A percentile compares a stretch with the other conserved stretches of the same genome.
Evolutionary conservation across 371 early-diverging fungal species (phyloP).

Genomic region (Entomophthora muscae): DNA sequence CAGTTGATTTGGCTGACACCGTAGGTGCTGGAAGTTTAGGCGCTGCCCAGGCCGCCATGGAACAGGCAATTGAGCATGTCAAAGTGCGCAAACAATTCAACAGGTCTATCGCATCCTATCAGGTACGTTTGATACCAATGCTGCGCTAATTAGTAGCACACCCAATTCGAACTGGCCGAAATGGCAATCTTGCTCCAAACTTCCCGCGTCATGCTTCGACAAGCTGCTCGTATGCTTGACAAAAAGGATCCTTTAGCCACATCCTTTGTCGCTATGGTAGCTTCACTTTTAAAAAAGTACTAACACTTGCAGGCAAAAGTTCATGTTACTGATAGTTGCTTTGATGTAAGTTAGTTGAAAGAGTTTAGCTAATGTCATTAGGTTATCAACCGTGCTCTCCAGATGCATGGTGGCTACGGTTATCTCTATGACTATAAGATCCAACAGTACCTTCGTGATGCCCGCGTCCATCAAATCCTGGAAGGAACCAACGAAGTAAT

Average conservation of each 20-base stretch:
- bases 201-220: constrained; percentile 31
- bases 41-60: constrained; percentile 35
- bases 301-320: constrained; percentile 29
- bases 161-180: constrained; percentile 39
- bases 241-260: constrained; percentile 17
- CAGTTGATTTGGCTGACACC: not conserved
- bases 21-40: constrained; percentile 34
- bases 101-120: constrained; percentile 22
- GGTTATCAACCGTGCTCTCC: constrained; percentile 22
- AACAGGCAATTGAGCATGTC: constrained; percentile 28
- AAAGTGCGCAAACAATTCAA: constrained; percentile 36
- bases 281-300: not conserved
- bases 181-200: constrained; percentile 29
- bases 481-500: constrained; percentile 44
- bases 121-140: constrained; percentile 7
- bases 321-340: constrained; percentile 33
- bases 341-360: too few species aligned
- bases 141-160: constrained; percentile 13
- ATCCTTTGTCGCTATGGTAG: constrained; percentile 18
- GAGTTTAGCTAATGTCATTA: too few species aligned
- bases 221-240: constrained; percentile 34
- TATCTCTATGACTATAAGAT: constrained; percentile 41
- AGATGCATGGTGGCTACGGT: constrained; percentile 39
- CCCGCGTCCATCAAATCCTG: constrained; percentile 38
- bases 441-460: constrained; percentile 35